These are phyloP conservation scores for Stemphylium vesicarium DNA, from an alignment of 2,329 filamentous ascomycete genomes.

Conservation along the genomic window DNA sequence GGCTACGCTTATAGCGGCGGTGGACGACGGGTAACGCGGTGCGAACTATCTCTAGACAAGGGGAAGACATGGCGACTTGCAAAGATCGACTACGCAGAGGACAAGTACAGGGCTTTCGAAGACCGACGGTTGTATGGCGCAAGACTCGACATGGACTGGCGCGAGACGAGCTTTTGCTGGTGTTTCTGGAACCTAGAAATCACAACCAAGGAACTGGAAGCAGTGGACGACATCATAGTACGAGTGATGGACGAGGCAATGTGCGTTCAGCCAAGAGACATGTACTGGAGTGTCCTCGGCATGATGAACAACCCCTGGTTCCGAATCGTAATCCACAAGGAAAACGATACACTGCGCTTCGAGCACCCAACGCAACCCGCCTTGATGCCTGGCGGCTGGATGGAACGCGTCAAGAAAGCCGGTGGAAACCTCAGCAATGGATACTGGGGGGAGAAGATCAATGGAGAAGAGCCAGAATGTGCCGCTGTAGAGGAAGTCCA, in stretches of 20 bases:
- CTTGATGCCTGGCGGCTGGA: constrained; percentile 82
- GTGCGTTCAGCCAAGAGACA: constrained; percentile 85
- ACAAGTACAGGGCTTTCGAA: constrained; percentile 74
- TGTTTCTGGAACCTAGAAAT: constrained; percentile 86
- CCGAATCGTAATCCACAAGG: constrained; percentile 75
- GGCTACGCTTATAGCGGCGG: constrained; percentile 92
- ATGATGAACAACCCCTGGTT: constrained; percentile 99
- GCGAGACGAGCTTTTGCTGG: constrained; percentile 87
- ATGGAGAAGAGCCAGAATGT: constrained; percentile 55
- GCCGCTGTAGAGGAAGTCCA: constrained; percentile 59
- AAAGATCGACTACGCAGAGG: constrained; percentile 81
- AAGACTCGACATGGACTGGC: constrained; percentile 78
- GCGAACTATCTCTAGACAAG: constrained; percentile 83
- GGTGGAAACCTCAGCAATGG: constrained; percentile 83
- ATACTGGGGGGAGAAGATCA: constrained; percentile 78
- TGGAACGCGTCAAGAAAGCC: constrained; percentile 85
- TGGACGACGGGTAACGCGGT: constrained; percentile 79
- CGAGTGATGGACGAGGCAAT: constrained; percentile 90
- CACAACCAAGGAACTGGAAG: constrained; percentile 64
- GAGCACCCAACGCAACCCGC: constrained; percentile 89
- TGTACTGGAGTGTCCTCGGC: constrained; percentile 94
- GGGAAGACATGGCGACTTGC: constrained; percentile 81
- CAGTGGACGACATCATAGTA: constrained; percentile 76
- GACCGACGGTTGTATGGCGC: constrained; percentile 76
- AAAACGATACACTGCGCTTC: constrained; percentile 70